These are phyloP conservation scores for Cystobasidium tubakii DNA, from an alignment of 768 basidiomycete species.

Conservation along the genomic window DNA sequence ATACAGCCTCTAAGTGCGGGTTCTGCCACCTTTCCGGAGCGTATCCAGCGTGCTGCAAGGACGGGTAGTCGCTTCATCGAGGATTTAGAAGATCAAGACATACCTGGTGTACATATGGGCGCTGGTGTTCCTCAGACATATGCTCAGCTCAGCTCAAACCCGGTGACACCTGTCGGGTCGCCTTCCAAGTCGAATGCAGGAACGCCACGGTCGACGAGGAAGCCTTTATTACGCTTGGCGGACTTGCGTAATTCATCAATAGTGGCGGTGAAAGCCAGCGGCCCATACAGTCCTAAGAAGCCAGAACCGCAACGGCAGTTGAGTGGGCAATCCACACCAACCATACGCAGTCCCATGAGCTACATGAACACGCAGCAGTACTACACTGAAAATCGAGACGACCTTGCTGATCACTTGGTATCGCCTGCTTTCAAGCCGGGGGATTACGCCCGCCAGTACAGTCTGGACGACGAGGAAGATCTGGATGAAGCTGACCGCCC, in stretches of 20 bases:
- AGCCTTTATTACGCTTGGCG: neutral
- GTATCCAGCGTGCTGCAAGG: conserved; percentile 33
- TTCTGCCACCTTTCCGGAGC: conserved; percentile 6
- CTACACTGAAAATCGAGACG: neutral
- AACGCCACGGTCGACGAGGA: neutral
- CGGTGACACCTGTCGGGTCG: conserved; percentile 13
- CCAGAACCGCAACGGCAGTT: neutral
- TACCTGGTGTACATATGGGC: neutral
- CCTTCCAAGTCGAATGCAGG: neutral
- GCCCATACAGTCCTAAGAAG: neutral
- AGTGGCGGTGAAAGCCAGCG: neutral
- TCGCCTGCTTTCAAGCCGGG: neutral
- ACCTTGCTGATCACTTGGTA: neutral
- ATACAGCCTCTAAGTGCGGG: conserved; percentile 5
- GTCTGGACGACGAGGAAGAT: neutral
- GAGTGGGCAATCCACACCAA: neutral
- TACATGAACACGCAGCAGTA: neutral
- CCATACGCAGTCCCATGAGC: neutral
- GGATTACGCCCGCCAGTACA: neutral
- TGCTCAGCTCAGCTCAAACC: conserved; percentile 3
- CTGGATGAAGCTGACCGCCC: neutral
- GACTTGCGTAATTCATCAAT: neutral
- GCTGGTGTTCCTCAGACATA: neutral
- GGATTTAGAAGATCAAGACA: conserved; percentile 35
- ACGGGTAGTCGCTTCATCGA: conserved; percentile 38